Percentiles rank a stretch among this genome's conserved stretches.
Evolutionary conservation across 2,329 filamentous ascomycete genomes (phyloP).

Genomic region (Aaosphaeria arxii): DNA sequence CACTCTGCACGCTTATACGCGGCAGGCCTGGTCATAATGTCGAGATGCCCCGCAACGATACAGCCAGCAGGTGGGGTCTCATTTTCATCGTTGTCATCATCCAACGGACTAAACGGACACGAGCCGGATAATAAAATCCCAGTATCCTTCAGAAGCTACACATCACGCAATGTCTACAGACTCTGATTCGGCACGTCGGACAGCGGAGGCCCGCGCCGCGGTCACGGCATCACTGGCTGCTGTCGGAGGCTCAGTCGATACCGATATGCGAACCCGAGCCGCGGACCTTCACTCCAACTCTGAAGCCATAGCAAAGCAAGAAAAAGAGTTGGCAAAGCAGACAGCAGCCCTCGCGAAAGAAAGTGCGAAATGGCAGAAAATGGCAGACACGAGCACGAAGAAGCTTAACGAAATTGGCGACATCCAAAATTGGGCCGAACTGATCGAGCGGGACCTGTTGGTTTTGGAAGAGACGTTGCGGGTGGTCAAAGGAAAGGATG

Average conservation of each 20-base stretch:
- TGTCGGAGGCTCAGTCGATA: conserved; percentile 68
- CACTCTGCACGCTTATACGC: too few relatives aligned
- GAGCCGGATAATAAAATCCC: background rate
- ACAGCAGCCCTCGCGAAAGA: conserved; percentile 61
- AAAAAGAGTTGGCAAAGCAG: conserved; percentile 61
- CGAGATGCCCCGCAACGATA: too few relatives aligned
- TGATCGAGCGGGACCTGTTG: conserved; percentile 55
- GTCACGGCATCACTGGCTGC: conserved; percentile 49
- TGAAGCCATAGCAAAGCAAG: conserved; percentile 63
- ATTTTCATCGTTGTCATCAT: too few relatives aligned
- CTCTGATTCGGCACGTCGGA: conserved; percentile 31
- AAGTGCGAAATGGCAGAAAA: conserved; percentile 61
- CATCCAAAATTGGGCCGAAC: conserved; percentile 84
- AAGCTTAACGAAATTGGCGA: conserved; percentile 76
- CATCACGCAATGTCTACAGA: conserved; percentile 25
- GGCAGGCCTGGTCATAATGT: too few relatives aligned
- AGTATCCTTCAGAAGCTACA: background rate
- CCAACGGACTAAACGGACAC: too few relatives aligned
- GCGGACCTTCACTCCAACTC: conserved; percentile 67
- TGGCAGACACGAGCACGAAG: conserved; percentile 61
- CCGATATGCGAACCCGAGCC: conserved; percentile 66
- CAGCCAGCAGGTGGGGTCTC: too few relatives aligned
- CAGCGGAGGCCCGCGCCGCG: conserved; percentile 50
- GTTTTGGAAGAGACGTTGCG: conserved; percentile 41
- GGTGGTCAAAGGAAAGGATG: conserved; percentile 30